Percentiles rank a stretch among this genome's conserved stretches.
These are phyloP conservation scores for Colletotrichum chlorophyti DNA, from an alignment of 2,329 filamentous ascomycete species.

Conservation along the genomic window DNA sequence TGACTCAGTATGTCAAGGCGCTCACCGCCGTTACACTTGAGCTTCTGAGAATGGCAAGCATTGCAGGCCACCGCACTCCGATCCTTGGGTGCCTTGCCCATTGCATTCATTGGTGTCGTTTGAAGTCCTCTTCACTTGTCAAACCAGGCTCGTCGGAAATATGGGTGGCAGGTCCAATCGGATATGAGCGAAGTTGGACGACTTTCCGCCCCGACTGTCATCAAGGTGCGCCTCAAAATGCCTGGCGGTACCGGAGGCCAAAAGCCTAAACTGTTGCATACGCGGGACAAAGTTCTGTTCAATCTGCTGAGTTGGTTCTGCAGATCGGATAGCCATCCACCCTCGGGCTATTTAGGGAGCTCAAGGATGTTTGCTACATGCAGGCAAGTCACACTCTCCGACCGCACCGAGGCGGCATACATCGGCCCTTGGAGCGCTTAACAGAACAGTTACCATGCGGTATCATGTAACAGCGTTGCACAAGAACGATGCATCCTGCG, in stretches of 20 bases:
- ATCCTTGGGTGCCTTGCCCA: conserved; percentile 8
- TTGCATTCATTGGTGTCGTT: neutral
- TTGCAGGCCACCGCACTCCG: conserved; percentile 29
- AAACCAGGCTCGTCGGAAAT: neutral
- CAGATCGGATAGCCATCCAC: neutral
- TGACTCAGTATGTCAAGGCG: neutral
- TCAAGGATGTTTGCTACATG: neutral
- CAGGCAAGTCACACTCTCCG: neutral
- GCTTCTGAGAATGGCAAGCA: conserved; percentile 28
- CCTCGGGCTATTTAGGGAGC: neutral
- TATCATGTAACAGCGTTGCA: neutral
- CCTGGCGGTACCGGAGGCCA: neutral
- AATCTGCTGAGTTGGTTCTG: neutral
- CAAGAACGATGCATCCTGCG: neutral
- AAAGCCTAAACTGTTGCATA: neutral
- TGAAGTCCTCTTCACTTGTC: neutral
- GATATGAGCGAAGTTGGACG: too few relatives aligned
- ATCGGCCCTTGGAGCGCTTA: neutral
- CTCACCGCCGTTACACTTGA: conserved; percentile 30
- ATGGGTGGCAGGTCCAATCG: neutral
- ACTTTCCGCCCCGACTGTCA: too few relatives aligned
- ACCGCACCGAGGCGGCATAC: neutral
- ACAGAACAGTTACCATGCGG: neutral
- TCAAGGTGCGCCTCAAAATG: too few relatives aligned
- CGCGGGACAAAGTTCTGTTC: neutral